Evolutionary conservation across 2,329 filamentous ascomycete species (phyloP), one percentile per base, ranked within the genome.

Genomic region (Scleromitrula shiraiana): DNA sequence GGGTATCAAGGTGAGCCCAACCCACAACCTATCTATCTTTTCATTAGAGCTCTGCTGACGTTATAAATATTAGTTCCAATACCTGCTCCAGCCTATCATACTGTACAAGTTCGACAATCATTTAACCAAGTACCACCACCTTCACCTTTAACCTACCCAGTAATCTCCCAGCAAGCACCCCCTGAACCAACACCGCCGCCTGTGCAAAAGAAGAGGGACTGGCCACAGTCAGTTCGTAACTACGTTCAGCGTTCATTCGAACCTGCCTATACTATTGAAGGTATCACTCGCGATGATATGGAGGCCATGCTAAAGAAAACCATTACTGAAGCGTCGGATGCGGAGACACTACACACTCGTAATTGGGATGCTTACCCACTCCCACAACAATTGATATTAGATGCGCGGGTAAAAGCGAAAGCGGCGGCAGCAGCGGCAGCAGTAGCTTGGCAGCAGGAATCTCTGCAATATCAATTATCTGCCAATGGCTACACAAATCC

Each of bases 181-280:
- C 52, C 55, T 44, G 50, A 62, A 50, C 57, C 56, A 50, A 50
- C 56, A 63, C 50, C 56, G 59, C 52, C 53, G 61, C 37, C 57
- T 63, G 51, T 57, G 65, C 73, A 75, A 65, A 63, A 61, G 54
- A 65, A 84, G 70, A 82, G 84, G 59, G 80, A 85, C 58, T 97
- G 88, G 83, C 83, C 89, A 26, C 72, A 78, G 36, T 78, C 83
- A n/a, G 88, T 97, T 51, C 85, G 89, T 59, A 74, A 77, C 56
- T 97, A 96, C 69, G 91, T 97, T 26, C 84, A 89, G 61, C 82
- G 89, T 62, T 90, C 89, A 22, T 97, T 97, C 64, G 80, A 86
- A 42, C 77, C 80, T 22, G 77, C 81, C 50, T 86, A 89, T 63
- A 71, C 82, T 55, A 75, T 85, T 53, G 61, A 75, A 5, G 75